phyloP scores from a whole-genome alignment of 202 grass and related monocot genomes.

The Saccharum hybrid region DNA sequence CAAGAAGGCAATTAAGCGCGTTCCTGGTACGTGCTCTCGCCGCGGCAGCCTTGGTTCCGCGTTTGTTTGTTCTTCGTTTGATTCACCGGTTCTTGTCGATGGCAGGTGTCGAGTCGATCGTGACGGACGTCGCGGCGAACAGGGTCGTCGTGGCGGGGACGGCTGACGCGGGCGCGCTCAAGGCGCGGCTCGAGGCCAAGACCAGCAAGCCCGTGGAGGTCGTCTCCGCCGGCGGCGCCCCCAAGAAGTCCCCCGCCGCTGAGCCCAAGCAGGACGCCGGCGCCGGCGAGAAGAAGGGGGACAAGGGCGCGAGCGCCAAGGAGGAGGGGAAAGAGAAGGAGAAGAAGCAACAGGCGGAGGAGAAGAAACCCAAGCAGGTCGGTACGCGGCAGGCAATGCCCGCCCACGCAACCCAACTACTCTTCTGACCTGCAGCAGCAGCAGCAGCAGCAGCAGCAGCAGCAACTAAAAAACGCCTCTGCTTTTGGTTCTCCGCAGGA shows the following conservation, averaged over 20 bases:
- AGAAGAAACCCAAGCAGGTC: slow-evolving; percentile 77
- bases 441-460: slow-evolving; percentile 5
- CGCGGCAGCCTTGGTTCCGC: background rate
- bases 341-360: slow-evolving; percentile 52
- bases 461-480: slow-evolving; percentile 26
- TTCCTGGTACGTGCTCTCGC: slow-evolving; percentile 53
- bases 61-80: background rate
- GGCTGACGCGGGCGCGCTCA: slow-evolving; percentile 70
- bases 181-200: slow-evolving; percentile 70
- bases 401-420: slow-evolving; percentile 32
- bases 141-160: slow-evolving; percentile 65
- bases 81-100: background rate
- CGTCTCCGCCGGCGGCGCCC: slow-evolving; percentile 49
- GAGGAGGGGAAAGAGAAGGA: slow-evolving; percentile 31
- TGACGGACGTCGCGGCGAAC: slow-evolving; percentile 52
- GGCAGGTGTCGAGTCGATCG: slow-evolving; percentile 67
- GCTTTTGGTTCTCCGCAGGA: slow-evolving; percentile 46
- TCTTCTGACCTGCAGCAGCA: slow-evolving; percentile 6
- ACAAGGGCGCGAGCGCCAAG: slow-evolving; percentile 33
- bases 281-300: slow-evolving; percentile 45
- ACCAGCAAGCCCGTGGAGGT: slow-evolving; percentile 71
- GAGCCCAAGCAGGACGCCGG: slow-evolving; percentile 40
- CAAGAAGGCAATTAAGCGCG: slow-evolving; percentile 56
- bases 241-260: slow-evolving; percentile 15
- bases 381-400: slow-evolving; percentile 44